Percentiles rank a stretch among this genome's conserved stretches.
These are phyloP conservation scores for Bryoerythrophyllum caledonicum DNA, from an alignment of 225 moss, liverwort and hornwort species.

Conservation along the genomic window DNA sequence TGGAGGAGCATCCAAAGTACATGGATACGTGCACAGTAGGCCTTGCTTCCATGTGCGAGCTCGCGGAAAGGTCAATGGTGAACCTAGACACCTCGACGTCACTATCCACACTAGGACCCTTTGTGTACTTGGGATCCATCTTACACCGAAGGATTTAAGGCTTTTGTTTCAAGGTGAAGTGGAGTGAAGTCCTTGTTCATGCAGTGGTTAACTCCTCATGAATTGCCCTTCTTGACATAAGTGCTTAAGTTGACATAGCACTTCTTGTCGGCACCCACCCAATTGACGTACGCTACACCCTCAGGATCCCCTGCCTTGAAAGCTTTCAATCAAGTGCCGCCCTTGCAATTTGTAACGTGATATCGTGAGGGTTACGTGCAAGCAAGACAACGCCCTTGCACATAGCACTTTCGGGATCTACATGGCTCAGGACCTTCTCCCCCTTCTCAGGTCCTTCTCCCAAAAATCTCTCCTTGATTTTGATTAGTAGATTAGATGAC, in stretches of 20 bases:
- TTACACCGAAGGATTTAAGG: slow-evolving; percentile 35
- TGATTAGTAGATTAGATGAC: too few relatives aligned
- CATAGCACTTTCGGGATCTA: too few relatives aligned
- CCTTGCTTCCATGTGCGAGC: slow-evolving; percentile 4
- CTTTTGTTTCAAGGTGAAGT: slow-evolving; percentile 20
- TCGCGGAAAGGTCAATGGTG: slow-evolving; percentile 25
- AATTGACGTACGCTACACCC: slow-evolving; percentile 17
- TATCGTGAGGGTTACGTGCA: slow-evolving; percentile 18
- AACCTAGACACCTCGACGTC: slow-evolving; percentile 49
- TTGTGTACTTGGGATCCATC: slow-evolving; percentile 21
- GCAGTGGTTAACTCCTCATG: slow-evolving; percentile 32
- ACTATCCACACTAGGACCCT: slow-evolving; percentile 22
- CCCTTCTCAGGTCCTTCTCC: too few relatives aligned
- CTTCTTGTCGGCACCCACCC: slow-evolving; percentile 36
- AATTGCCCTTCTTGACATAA: slow-evolving; percentile 33
- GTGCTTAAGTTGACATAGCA: slow-evolving; percentile 37
- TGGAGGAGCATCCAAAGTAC: slow-evolving; percentile 52
- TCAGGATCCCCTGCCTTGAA: slow-evolving; percentile 46
- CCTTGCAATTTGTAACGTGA: slow-evolving; percentile 53
- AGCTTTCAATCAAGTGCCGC: slow-evolving; percentile 45
- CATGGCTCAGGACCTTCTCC: too few relatives aligned
- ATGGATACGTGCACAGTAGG: slow-evolving; percentile 40
- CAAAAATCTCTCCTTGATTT: too few relatives aligned
- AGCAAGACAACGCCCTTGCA: too few relatives aligned
- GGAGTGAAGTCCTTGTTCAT: slow-evolving; percentile 35